Conservation (phyloP, 2,329 filamentous ascomycete species). For the Diaporthe sp. region DNA sequence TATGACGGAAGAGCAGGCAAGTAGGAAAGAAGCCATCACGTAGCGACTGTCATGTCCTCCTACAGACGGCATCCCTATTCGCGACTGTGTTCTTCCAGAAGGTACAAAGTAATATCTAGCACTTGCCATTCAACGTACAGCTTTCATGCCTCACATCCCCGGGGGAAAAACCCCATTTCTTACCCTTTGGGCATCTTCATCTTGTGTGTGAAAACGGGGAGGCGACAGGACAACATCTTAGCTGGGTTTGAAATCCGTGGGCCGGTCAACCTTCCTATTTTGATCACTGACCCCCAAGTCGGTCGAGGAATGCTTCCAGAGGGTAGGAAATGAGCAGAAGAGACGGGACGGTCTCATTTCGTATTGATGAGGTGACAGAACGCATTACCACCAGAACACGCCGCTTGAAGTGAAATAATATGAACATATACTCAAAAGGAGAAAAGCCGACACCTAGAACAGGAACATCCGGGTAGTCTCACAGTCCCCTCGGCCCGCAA, state of each 20-base stretch:
- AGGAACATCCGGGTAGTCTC: not conserved
- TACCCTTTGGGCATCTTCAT: no score
- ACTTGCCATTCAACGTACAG: not conserved
- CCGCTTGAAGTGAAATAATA: conserved; percentile 6
- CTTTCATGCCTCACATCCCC: not conserved
- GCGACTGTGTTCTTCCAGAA: not conserved
- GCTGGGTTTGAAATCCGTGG: not conserved
- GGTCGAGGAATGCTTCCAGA: not conserved
- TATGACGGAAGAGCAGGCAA: not conserved
- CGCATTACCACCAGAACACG: not conserved
- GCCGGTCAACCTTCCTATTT: not conserved
- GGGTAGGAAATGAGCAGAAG: not conserved
- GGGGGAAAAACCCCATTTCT: no score
- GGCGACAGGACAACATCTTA: not conserved
- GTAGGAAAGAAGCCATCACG: not conserved
- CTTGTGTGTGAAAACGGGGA: not conserved
- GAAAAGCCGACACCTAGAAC: not conserved
- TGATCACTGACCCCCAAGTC: not conserved
- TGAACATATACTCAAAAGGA: conserved; percentile 1
- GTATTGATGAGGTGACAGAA: not conserved
- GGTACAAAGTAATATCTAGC: not conserved
- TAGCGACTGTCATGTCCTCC: no score
- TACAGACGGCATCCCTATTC: not conserved
- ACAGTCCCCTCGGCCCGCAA: not conserved
- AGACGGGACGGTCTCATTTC: not conserved